Conservation (phyloP, 2,329 filamentous ascomycete genomes). For the Ceratocystis cacaofunesta region DNA sequence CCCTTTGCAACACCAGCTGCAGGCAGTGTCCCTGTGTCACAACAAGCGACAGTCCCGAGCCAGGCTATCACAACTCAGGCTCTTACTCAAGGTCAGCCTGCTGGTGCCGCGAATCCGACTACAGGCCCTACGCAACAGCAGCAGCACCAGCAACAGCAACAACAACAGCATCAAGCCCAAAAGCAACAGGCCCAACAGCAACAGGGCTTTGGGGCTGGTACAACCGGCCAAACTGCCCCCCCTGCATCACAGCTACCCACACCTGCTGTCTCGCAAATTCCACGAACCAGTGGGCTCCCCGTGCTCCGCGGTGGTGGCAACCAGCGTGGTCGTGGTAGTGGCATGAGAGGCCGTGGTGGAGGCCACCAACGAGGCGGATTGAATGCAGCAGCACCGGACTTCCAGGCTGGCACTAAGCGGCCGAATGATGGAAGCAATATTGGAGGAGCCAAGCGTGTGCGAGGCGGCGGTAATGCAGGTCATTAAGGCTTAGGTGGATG, state of each 20-base stretch:
- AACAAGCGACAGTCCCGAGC: background rate
- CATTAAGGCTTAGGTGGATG: background rate
- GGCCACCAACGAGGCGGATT: constrained; percentile 26
- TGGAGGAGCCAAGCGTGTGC: constrained; percentile 30
- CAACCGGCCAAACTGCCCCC: constrained; percentile 4
- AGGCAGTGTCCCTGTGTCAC: background rate
- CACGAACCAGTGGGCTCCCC: constrained; percentile 25
- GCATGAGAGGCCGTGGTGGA: constrained; percentile 28
- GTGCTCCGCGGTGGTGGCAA: constrained; percentile 29
- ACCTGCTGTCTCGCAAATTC: constrained; percentile 6
- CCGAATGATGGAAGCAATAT: constrained; percentile 35
- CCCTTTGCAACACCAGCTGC: constrained; percentile 4
- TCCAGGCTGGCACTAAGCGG: constrained; percentile 43
- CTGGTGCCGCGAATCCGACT: background rate
- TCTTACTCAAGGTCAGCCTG: background rate
- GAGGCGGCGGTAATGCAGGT: constrained; percentile 22
- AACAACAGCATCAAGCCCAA: constrained; percentile 17
- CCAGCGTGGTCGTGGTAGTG: constrained; percentile 20
- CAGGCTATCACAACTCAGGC: background rate
- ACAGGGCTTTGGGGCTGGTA: constrained; percentile 6
- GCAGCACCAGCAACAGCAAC: constrained; percentile 1
- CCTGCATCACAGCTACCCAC: constrained; percentile 8
- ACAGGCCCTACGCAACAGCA: background rate
- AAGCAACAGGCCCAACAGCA: constrained; percentile 8
- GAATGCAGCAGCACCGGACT: constrained; percentile 39